These are phyloP conservation scores for Sarocladiaceae sp. DNA, from an alignment of 2,329 filamentous ascomycete genomes.

Conservation along the genomic window DNA sequence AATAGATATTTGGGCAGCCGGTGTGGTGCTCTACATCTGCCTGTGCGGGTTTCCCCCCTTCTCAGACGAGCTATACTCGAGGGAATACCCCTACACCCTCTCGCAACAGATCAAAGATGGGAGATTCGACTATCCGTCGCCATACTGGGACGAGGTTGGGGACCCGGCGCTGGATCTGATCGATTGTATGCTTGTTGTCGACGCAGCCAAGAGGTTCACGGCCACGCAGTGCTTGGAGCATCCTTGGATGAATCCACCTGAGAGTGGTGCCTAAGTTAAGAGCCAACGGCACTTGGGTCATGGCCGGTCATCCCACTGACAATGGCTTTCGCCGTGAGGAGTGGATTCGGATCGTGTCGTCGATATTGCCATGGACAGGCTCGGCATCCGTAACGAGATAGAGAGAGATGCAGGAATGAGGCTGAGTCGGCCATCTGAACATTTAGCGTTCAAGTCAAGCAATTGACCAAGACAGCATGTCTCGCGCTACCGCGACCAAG, in stretches of 20 bases:
- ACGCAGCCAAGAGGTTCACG: background rate
- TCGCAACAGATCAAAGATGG: conserved; percentile 72
- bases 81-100: conserved; percentile 73
- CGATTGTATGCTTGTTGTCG: background rate
- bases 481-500: too few relatives aligned
- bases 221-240: background rate
- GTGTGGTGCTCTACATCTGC: conserved; percentile 82
- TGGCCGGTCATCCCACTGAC: too few relatives aligned
- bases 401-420: too few relatives aligned
- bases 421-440: too few relatives aligned
- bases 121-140: conserved; percentile 82
- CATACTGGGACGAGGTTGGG: conserved; percentile 84
- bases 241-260: background rate
- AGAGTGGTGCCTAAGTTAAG: too few relatives aligned
- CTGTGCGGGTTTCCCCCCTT: conserved; percentile 79
- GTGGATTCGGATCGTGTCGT: too few relatives aligned
- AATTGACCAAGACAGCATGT: too few relatives aligned
- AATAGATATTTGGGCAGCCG: conserved; percentile 79
- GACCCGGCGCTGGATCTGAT: conserved; percentile 52
- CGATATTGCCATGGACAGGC: too few relatives aligned
- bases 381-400: too few relatives aligned
- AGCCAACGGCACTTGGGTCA: too few relatives aligned
- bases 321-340: too few relatives aligned
- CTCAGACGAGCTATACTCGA: conserved; percentile 74
- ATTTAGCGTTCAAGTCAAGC: too few relatives aligned